These are phyloP conservation scores for Emergomyces orientalis DNA, from an alignment of 2,329 filamentous ascomycete genomes.

Conservation along the genomic window DNA sequence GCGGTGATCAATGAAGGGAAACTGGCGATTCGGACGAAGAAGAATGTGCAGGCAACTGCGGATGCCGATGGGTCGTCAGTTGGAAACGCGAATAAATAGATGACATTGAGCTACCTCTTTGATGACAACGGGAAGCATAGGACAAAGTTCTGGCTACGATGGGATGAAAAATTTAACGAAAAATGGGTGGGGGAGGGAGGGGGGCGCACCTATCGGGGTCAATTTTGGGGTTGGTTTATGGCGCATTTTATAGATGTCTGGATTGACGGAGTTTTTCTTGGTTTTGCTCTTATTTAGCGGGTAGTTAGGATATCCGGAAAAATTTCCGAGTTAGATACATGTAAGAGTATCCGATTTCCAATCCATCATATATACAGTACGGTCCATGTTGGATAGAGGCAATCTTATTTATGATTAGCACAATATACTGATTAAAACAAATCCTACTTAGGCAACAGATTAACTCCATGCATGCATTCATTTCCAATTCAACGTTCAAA, in stretches of 20 bases:
- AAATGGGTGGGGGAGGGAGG: too few relatives aligned
- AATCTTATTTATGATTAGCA: background rate
- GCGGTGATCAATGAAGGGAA: constrained; percentile 38
- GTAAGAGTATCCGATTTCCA: background rate
- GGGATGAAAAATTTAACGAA: background rate
- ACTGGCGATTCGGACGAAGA: constrained; percentile 32
- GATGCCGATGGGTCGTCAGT: background rate
- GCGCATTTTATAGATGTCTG: background rate
- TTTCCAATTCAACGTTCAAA: background rate
- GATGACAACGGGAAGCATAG: background rate
- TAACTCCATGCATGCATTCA: background rate
- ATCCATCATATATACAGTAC: background rate
- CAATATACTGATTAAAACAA: background rate
- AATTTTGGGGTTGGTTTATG: background rate
- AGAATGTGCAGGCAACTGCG: constrained; percentile 12
- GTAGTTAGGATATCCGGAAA: background rate
- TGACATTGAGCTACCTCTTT: background rate
- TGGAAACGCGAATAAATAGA: background rate
- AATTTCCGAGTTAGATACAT: background rate
- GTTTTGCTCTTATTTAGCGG: background rate
- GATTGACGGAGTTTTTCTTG: background rate
- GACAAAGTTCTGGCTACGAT: background rate
- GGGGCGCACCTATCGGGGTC: background rate
- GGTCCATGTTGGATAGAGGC: background rate
- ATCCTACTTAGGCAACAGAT: background rate